Evolutionary conservation across 2,329 filamentous ascomycete genomes (phyloP).

Genomic region (Penicillium corylophilum): DNA sequence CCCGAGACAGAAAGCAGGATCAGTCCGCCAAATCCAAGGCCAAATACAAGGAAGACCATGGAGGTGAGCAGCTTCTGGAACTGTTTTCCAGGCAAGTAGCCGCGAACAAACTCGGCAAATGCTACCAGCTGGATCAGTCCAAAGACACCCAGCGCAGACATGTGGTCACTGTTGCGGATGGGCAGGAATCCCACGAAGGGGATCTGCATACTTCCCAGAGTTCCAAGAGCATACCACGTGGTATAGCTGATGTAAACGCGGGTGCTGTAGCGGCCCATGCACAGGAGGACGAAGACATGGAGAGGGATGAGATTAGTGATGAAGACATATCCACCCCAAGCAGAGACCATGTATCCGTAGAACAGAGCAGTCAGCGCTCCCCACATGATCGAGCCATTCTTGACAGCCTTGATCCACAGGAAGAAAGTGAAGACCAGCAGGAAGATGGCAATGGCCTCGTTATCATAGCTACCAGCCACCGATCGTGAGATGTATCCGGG

Average conservation of each 20-base stretch:
- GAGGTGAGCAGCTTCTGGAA: constrained; percentile 86
- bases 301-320: constrained; percentile 96
- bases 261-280: constrained; percentile 95
- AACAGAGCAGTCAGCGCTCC: constrained; percentile 90
- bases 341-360: constrained; percentile 99
- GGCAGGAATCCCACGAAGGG: constrained; percentile 97
- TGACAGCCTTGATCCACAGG: constrained; percentile 98
- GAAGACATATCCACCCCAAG: constrained; percentile 99
- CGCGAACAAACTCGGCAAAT: constrained; percentile 85
- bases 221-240: constrained; percentile 96
- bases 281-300: constrained; percentile 88
- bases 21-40: constrained; percentile 71
- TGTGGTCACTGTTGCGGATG: constrained; percentile 96
- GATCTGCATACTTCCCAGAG: constrained; percentile 97
- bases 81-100: constrained; percentile 86
- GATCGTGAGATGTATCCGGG: constrained; percentile 98
- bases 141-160: constrained; percentile 94
- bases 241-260: constrained; percentile 95
- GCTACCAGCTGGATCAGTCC: constrained; percentile 91
- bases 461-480: constrained; percentile 97
- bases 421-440: constrained; percentile 97
- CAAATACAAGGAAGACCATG: constrained; percentile 72
- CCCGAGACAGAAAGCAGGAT: constrained; percentile 79
- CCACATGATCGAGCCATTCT: constrained; percentile 95
- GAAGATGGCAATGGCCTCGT: constrained; percentile 99